Percentiles rank a stretch among this genome's conserved stretches.
Evolutionary conservation across 2,329 filamentous ascomycete species (phyloP).

Genomic region (Verticillium alfalfae): DNA sequence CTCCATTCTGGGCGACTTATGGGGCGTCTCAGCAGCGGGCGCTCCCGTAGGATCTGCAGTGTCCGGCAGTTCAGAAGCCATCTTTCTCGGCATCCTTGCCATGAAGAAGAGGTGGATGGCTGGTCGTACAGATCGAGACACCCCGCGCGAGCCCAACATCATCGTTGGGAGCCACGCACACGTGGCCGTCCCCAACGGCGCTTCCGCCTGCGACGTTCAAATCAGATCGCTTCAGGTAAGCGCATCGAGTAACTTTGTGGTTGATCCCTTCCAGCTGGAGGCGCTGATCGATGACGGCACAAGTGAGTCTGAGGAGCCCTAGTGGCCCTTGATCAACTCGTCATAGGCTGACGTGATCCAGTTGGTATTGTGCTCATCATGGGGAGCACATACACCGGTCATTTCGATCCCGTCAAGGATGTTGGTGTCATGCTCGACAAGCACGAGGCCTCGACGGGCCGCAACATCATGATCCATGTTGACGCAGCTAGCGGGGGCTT

Average conservation of each 20-base stretch:
- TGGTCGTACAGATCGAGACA: background rate
- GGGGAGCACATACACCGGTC: background rate
- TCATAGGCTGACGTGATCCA: background rate
- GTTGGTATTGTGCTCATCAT: background rate
- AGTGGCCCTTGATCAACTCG: background rate
- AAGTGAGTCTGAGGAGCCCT: background rate
- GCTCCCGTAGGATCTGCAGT: background rate
- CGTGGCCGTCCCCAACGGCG: background rate
- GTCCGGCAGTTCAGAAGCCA: background rate
- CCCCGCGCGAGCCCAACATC: background rate
- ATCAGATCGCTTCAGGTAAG: background rate
- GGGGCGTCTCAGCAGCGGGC: background rate
- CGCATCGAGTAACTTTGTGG: background rate
- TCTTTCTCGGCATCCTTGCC: background rate
- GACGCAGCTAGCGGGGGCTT: background rate
- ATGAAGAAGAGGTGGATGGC: background rate
- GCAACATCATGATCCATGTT: background rate
- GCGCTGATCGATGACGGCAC: background rate
- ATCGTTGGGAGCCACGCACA: background rate
- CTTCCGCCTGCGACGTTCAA: background rate
- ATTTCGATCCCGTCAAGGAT: background rate
- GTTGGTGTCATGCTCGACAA: background rate
- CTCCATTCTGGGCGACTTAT: background rate
- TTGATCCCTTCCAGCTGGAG: background rate
- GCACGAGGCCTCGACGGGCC: background rate